Conservation (phyloP, 2,329 filamentous ascomycete species). For the Cryoendolithus antarcticus region DNA sequence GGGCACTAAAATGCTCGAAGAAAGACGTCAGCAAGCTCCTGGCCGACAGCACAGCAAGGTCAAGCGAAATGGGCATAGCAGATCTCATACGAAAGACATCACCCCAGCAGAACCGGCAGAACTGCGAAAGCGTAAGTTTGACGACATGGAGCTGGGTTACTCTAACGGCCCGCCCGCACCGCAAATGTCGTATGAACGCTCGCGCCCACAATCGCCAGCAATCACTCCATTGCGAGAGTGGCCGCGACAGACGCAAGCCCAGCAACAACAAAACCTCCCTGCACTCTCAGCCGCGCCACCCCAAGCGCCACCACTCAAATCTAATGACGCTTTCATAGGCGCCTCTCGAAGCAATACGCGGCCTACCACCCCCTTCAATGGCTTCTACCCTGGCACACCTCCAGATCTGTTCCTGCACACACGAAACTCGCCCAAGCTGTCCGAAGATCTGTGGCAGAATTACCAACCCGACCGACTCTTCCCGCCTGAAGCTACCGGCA, state of each 20-base stretch:
- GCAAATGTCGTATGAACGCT: constrained; percentile 94
- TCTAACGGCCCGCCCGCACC: constrained; percentile 67
- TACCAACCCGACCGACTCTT: constrained; percentile 96
- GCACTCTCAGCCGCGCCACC: constrained; percentile 45
- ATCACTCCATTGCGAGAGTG: constrained; percentile 48
- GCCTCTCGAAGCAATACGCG: constrained; percentile 72
- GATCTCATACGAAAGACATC: constrained; percentile 13
- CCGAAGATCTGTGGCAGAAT: constrained; percentile 92
- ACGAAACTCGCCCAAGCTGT: constrained; percentile 82
- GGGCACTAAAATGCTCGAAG: constrained; percentile 84
- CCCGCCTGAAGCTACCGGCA: constrained; percentile 69
- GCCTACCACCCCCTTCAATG: constrained; percentile 83
- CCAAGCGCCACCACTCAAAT: constrained; percentile 42
- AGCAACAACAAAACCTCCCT: constrained; percentile 27
- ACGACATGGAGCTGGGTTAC: constrained; percentile 89
- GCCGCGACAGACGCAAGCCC: constrained; percentile 12
- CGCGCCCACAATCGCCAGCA: constrained; percentile 79
- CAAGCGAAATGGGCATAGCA: constrained; percentile 35
- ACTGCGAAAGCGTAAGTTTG: constrained; percentile 74
- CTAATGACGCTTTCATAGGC: constrained; percentile 68
- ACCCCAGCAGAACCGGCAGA: constrained; percentile 21
- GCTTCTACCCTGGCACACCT: constrained; percentile 78
- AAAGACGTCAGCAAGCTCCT: constrained; percentile 80
- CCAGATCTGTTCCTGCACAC: constrained; percentile 93
- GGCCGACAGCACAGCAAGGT: constrained; percentile 69